Percentiles rank a stretch among this genome's conserved stretches.
Evolutionary conservation across 202 grass and related monocot species (phyloP).

Genomic region (Cymbopogon flexuosus): DNA sequence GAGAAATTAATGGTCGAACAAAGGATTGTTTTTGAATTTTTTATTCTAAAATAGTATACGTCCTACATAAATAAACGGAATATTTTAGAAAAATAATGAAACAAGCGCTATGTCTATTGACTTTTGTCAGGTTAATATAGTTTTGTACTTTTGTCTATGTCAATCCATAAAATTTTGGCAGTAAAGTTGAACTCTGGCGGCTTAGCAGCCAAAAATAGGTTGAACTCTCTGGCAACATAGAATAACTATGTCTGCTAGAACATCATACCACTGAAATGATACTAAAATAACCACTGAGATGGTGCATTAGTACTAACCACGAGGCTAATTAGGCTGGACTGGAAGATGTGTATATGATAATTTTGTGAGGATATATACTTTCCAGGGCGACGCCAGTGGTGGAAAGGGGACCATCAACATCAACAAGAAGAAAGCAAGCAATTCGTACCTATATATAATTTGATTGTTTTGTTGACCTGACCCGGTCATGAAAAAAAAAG

Average conservation of each 20-base stretch:
- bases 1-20: neutral
- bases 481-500: neutral
- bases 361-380: too few relatives aligned
- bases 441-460: neutral
- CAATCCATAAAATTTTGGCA: neutral
- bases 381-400: too few relatives aligned
- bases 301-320: neutral
- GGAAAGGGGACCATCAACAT: too few relatives aligned
- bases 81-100: neutral
- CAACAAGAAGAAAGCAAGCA: slow-evolving; percentile 3
- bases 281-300: neutral
- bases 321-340: neutral
- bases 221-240: too few relatives aligned
- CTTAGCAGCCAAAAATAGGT: too few relatives aligned
- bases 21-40: neutral
- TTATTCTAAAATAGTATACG: too few relatives aligned
- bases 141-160: neutral
- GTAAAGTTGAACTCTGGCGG: neutral
- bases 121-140: neutral
- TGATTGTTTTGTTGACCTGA: slow-evolving; percentile 12
- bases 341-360: neutral
- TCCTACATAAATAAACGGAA: neutral
- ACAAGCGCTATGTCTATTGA: neutral
- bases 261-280: neutral
- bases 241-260: neutral